Evolutionary conservation across 2,329 filamentous ascomycete species (phyloP), one percentile per base, ranked within the genome.

Genomic region (Aspergillus proliferans): DNA sequence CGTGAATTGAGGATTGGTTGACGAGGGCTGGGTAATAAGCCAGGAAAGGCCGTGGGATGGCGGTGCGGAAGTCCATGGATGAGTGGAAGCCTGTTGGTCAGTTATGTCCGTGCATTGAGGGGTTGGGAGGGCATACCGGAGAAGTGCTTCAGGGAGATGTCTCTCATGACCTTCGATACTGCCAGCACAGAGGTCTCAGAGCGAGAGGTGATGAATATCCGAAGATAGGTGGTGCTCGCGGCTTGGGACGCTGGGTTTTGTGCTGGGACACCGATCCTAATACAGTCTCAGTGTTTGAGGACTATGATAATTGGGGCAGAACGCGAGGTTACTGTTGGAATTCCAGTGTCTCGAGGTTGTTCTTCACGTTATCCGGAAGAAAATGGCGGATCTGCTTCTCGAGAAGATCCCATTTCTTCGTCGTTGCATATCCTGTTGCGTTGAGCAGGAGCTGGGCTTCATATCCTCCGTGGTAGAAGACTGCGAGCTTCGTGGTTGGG

Each of bases 401-500:
- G 21, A 74, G 64, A 0, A 79, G 60, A 39, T 75, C 70, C 58
- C 73, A 79, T 57, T 81, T 81, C 52, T 73, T 62, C 1, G 61
- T 53, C 0, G 73, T 76, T 1, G 64, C 75, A 52, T 79, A 79
- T 0, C 75, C 76, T 0, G 70, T 71, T 1, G 72, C 72, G 48
- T 78, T 77, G 24, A 73, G 22, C 0, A 76, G 57, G 3, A 74
- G 47, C 53, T 79, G 69, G 2, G 67, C 67, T 56, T 78, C 71
- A 49, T 70, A 79, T 0, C 76, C 76, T 6, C 71, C 76, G 7
- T 66, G 62, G 49, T 76, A 78, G 51, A 74, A 77, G 14, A 78
- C 67, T n/a, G 75, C 76, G 6, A 76, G 65, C 53, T 79, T 79
- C 1, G 76, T 79, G 0, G 76, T 78, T 1, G 74, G 67, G 0